Evolutionary conservation across 2,329 filamentous ascomycete species (phyloP), one percentile per base, ranked within the genome.

Genomic region (Sporothrix protearum): DNA sequence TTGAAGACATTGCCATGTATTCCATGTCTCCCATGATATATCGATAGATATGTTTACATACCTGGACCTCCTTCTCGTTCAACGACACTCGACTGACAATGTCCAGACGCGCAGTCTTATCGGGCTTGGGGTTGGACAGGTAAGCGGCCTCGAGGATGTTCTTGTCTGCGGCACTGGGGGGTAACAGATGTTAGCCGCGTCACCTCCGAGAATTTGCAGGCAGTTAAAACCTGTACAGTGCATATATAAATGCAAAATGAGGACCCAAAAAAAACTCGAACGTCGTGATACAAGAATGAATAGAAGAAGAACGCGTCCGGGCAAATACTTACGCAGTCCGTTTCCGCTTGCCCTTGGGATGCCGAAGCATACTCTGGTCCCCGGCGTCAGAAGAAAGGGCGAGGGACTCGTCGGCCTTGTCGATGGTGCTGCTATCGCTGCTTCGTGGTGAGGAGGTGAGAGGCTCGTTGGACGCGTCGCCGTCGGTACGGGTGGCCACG

Each of bases 41-140:
- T 63, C 3, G n/a, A n/a, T n/a, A n/a, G n/a, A n/a, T n/a, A n/a
- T n/a, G n/a, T n/a, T n/a, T n/a, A 81, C 90, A 81, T 83, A 97
- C 95, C 89, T 97, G 95, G 49, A 97, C 93, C 84, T 97, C 94
- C 81, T 97, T 97, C 83, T 97, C 94, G 76, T 92, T 95, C 74
- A 98, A 86, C 30, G 92, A 91, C 73, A 97, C 94, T 81, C 90
- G 92, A 81, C 88, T 88, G 73, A 96, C 93, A 75, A 98, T 94
- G 72, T 91, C 90, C 63, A 92, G 86, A 82, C 95, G 92, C 80
- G 93, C 91, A 71, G 89, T 87, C 82, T 97, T 97, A 83, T 97
- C 94, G 45, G 95, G 95, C 81, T 97, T 97, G 7, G 93, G 88
- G 80, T 97, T 96, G 74, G 85, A 87, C 76, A 88, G 86, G 79